A percentile compares a stretch with the other conserved stretches of the same genome.
Evolutionary conservation across 257 asterid species (phyloP).

Genomic region (Primulina tabacum): DNA sequence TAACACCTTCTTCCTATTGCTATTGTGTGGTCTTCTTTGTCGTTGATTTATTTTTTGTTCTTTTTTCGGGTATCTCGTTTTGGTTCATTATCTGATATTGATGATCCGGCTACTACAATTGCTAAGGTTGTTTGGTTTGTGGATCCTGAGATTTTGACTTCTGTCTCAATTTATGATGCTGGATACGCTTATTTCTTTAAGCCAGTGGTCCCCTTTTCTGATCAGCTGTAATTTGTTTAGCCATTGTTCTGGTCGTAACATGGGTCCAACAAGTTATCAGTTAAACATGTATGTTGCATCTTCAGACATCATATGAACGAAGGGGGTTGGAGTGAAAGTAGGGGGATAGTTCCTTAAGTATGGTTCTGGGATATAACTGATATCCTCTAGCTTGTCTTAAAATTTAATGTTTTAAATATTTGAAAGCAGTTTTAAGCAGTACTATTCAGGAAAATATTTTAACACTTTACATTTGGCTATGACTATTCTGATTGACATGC

Average conservation of each 20-base stretch:
- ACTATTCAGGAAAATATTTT: background rate
- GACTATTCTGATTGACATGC: background rate
- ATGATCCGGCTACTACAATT: constrained; percentile 75
- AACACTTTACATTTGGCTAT: constrained; percentile 10
- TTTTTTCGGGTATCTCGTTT: constrained; percentile 59
- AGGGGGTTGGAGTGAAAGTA: too few species aligned
- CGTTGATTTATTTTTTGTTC: background rate
- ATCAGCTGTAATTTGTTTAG: too few species aligned
- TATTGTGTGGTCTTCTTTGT: constrained; percentile 6
- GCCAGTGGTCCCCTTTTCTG: too few species aligned
- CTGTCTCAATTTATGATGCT: constrained; percentile 10
- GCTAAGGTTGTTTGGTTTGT: constrained; percentile 52
- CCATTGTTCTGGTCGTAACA: too few species aligned
- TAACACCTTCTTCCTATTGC: background rate
- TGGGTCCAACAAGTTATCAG: too few species aligned
- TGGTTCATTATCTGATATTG: constrained; percentile 71
- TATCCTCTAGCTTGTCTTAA: too few species aligned
- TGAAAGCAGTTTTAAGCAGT: background rate
- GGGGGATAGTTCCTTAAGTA: too few species aligned
- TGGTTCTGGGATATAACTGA: too few species aligned
- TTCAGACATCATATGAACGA: too few species aligned
- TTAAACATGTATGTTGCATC: too few species aligned
- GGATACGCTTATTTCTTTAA: too few species aligned
- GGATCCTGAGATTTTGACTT: constrained; percentile 15
- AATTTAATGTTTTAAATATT: too few species aligned